phyloP scores from a whole-genome alignment of 768 basidiomycete species.

The Rhodocollybia butyracea region DNA sequence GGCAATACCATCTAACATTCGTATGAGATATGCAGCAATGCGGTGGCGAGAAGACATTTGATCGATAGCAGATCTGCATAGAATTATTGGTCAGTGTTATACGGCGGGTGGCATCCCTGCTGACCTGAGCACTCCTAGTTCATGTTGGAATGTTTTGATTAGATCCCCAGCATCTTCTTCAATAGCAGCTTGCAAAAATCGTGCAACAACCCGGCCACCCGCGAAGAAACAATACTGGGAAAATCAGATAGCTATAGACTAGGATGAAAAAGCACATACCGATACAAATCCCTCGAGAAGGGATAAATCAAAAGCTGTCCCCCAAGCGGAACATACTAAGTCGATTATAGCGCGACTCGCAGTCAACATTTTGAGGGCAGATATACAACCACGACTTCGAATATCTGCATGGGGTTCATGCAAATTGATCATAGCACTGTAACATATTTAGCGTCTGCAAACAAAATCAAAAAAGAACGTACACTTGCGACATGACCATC shows the following conservation, averaged over 20 bases:
- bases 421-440: slow-evolving; percentile 63
- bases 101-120: not conserved
- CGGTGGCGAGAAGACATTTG: slow-evolving; percentile 68
- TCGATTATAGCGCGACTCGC: slow-evolving; percentile 67
- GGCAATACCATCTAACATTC: slow-evolving; percentile 50
- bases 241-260: not conserved
- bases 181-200: slow-evolving; percentile 63
- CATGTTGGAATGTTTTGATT: slow-evolving; percentile 53
- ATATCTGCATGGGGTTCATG: slow-evolving; percentile 77
- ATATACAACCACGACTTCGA: slow-evolving; percentile 54
- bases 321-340: slow-evolving; percentile 60
- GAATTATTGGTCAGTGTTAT: no score
- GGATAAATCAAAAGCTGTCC: slow-evolving; percentile 71
- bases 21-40: slow-evolving; percentile 57
- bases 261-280: slow-evolving; percentile 33
- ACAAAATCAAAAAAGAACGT: slow-evolving; percentile 11
- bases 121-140: slow-evolving; percentile 23
- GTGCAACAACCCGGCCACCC: slow-evolving; percentile 60
- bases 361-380: slow-evolving; percentile 64
- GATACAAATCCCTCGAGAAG: slow-evolving; percentile 68
- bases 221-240: slow-evolving; percentile 66
- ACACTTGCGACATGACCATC: slow-evolving; percentile 29
- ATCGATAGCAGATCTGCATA: slow-evolving; percentile 48
- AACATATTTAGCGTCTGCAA: slow-evolving; percentile 28
- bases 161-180: slow-evolving; percentile 56